A percentile compares a stretch with the other conserved stretches of the same genome.
These are phyloP conservation scores for Lipomyces sp. DNA, from an alignment of 805 yeast genomes.

Conservation along the genomic window DNA sequence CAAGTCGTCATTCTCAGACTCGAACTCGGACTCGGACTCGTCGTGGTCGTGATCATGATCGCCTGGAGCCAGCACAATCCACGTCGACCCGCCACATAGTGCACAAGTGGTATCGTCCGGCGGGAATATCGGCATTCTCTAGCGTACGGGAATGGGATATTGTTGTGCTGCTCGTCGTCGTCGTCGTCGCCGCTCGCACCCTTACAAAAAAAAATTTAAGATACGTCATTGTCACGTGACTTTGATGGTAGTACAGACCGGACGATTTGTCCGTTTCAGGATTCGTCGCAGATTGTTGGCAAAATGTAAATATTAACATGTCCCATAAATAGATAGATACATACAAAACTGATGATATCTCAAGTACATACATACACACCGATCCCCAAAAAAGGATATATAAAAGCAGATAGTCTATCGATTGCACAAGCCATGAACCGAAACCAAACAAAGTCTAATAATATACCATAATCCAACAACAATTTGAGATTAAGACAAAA, in stretches of 20 bases:
- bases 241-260: too few species aligned
- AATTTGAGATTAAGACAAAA: background rate
- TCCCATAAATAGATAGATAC: too few species aligned
- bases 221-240: conserved; percentile 2
- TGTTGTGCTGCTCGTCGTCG: background rate
- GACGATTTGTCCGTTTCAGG: too few species aligned
- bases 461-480: background rate
- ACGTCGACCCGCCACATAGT: conserved; percentile 20
- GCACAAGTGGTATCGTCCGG: conserved; percentile 23
- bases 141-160: too few species aligned
- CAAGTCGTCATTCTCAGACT: background rate
- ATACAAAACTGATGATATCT: background rate
- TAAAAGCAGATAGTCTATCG: background rate
- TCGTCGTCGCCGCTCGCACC: too few species aligned
- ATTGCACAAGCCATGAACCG: background rate
- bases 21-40: conserved; percentile 11
- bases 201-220: too few species aligned
- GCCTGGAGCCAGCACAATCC: conserved; percentile 8
- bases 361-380: background rate
- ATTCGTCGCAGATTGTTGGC: too few species aligned
- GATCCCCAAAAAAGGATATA: background rate
- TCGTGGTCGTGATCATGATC: too few species aligned
- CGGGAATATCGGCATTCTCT: background rate
- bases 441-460: background rate
- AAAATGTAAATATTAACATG: too few species aligned